These are phyloP conservation scores for Juglanconis juglandina DNA, from an alignment of 2,329 filamentous ascomycete species.

Conservation along the genomic window DNA sequence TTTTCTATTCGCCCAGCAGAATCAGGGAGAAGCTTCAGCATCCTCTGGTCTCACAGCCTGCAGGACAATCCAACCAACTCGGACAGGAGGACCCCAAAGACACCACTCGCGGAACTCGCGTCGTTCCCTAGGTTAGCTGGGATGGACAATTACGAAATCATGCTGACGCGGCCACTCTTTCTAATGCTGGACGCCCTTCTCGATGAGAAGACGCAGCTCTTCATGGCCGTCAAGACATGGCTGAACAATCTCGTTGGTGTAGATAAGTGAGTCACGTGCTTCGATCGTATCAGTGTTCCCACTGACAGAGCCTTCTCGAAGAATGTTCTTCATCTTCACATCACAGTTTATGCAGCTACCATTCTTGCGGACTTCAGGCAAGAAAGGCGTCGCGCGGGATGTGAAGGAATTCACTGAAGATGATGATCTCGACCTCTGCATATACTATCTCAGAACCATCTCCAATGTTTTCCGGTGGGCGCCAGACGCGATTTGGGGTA, in stretches of 20 bases:
- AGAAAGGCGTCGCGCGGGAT: slow-evolving; percentile 24
- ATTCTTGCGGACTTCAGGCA: slow-evolving; percentile 42
- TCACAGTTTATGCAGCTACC: slow-evolving; percentile 53
- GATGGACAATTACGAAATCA: slow-evolving; percentile 63
- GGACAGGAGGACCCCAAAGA: slow-evolving; percentile 50
- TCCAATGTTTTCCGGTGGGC: slow-evolving; percentile 69
- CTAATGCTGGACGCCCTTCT: slow-evolving; percentile 74
- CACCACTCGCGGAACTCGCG: slow-evolving; percentile 34
- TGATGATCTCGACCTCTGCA: slow-evolving; percentile 71
- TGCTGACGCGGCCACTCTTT: slow-evolving; percentile 78
- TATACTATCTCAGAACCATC: slow-evolving; percentile 75
- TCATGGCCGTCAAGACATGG: slow-evolving; percentile 77
- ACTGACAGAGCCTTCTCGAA: slow-evolving; percentile 30
- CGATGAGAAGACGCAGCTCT: slow-evolving; percentile 69
- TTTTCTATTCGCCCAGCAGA: slow-evolving; percentile 53
- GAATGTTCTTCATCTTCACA: slow-evolving; percentile 60
- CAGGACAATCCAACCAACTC: slow-evolving; percentile 50
- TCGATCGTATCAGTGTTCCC: not conserved
- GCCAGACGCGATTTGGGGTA: slow-evolving; percentile 66
- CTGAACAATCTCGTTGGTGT: slow-evolving; percentile 64
- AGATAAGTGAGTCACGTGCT: slow-evolving; percentile 50
- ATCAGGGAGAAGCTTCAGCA: slow-evolving; percentile 65
- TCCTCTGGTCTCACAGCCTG: slow-evolving; percentile 78
- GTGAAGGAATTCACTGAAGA: slow-evolving; percentile 44
- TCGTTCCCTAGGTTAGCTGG: slow-evolving; percentile 46